Conservation (phyloP, 2,329 filamentous ascomycete genomes). For the Xylariaceae sp. region DNA sequence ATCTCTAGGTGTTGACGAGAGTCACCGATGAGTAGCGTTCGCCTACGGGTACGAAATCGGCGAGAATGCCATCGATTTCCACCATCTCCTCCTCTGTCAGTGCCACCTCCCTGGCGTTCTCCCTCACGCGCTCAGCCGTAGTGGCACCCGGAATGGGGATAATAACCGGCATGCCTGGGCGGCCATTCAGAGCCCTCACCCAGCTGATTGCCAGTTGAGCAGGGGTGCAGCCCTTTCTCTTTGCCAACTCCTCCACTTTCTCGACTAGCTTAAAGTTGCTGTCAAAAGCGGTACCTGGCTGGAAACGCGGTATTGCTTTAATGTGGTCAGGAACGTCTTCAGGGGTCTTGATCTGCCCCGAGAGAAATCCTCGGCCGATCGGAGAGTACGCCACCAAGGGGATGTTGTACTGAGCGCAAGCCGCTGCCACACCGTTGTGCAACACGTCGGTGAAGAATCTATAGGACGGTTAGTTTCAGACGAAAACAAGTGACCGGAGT, state of each 20-base stretch:
- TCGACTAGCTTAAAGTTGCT: slow-evolving; percentile 60
- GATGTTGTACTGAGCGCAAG: slow-evolving; percentile 61
- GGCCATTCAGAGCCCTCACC: slow-evolving; percentile 48
- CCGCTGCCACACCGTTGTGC: slow-evolving; percentile 34
- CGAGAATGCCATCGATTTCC: slow-evolving; percentile 48
- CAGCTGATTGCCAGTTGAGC: slow-evolving; percentile 65
- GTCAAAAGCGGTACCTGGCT: slow-evolving; percentile 53
- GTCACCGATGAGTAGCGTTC: slow-evolving; percentile 42
- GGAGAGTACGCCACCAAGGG: slow-evolving; percentile 71
- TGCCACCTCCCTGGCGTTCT: slow-evolving; percentile 53
- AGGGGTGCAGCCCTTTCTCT: slow-evolving; percentile 55
- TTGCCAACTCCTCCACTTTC: slow-evolving; percentile 54
- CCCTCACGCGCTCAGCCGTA: slow-evolving; percentile 51
- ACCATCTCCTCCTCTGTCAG: slow-evolving; percentile 48
- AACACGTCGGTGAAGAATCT: slow-evolving; percentile 29
- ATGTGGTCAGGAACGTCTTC: slow-evolving; percentile 55
- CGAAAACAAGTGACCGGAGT: neutral
- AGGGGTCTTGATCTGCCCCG: slow-evolving; percentile 45
- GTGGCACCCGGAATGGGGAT: slow-evolving; percentile 66
- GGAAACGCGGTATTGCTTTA: slow-evolving; percentile 53
- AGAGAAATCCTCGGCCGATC: slow-evolving; percentile 56
- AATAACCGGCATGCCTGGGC: slow-evolving; percentile 52
- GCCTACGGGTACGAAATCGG: slow-evolving; percentile 46
- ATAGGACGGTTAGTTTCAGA: slow-evolving; percentile 14
- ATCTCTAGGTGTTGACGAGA: slow-evolving; percentile 37